Percentiles rank a stretch among this genome's conserved stretches.
These are phyloP conservation scores for Verticillium klebahnii DNA, from an alignment of 2,329 filamentous ascomycete species.

Conservation along the genomic window DNA sequence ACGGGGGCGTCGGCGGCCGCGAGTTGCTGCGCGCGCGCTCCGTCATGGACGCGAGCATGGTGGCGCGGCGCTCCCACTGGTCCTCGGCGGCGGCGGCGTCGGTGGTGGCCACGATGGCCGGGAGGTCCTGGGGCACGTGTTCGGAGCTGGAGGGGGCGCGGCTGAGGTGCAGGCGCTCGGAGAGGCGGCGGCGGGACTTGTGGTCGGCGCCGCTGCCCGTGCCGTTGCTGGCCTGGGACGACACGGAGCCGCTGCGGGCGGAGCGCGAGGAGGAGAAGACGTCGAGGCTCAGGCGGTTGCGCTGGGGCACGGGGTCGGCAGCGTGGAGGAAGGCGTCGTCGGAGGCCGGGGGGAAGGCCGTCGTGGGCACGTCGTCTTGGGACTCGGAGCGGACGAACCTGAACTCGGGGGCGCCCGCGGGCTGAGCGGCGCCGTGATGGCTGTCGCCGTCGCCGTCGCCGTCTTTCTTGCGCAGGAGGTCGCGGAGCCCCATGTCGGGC, in stretches of 20 bases:
- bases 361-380: conserved; percentile 33
- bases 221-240: conserved; percentile 33
- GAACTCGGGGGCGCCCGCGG: conserved; percentile 54
- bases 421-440: conserved; percentile 26
- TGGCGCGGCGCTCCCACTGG: conserved; percentile 90
- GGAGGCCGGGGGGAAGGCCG: neutral
- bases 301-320: conserved; percentile 20
- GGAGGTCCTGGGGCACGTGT: conserved; percentile 75
- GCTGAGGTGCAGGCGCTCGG: conserved; percentile 66
- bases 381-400: conserved; percentile 85
- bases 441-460: conserved; percentile 31
- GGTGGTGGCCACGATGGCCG: conserved; percentile 59
- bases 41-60: conserved; percentile 70
- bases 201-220: conserved; percentile 19
- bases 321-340: conserved; percentile 19
- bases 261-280: conserved; percentile 40
- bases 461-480: conserved; percentile 51
- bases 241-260: conserved; percentile 39
- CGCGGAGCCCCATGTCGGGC: conserved; percentile 43
- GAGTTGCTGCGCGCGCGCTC: conserved; percentile 42
- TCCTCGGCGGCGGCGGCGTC: conserved; percentile 55
- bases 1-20: conserved; percentile 25
- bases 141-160: conserved; percentile 57
- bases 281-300: conserved; percentile 38
- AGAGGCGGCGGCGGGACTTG: conserved; percentile 46